Evolutionary conservation across 1,284 basidiomycete species (phyloP).

Genomic region (Trichosporon asahii): DNA sequence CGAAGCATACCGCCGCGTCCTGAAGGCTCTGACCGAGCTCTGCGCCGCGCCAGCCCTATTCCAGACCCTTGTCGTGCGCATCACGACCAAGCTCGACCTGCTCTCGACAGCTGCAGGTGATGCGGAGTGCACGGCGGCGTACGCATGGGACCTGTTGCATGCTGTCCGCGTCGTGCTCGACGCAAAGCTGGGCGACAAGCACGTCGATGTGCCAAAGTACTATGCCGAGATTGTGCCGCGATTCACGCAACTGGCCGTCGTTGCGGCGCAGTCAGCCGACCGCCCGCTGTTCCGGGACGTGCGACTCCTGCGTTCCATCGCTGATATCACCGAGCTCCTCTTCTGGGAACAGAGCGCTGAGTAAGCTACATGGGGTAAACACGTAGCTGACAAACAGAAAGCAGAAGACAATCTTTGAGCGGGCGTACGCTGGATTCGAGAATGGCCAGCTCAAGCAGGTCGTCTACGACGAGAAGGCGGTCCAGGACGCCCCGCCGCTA

Average conservation of each 20-base stretch:
- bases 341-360: slow-evolving; percentile 61
- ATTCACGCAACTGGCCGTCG: slow-evolving; percentile 68
- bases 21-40: slow-evolving; percentile 69
- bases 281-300: slow-evolving; percentile 58
- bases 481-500: slow-evolving; percentile 5
- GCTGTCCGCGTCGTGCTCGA: slow-evolving; percentile 64
- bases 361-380: slow-evolving; percentile 56
- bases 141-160: slow-evolving; percentile 74
- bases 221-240: slow-evolving; percentile 68
- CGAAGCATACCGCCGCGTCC: slow-evolving; percentile 64
- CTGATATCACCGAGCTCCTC: slow-evolving; percentile 65
- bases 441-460: slow-evolving; percentile 60
- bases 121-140: slow-evolving; percentile 61
- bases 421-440: slow-evolving; percentile 61
- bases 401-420: slow-evolving; percentile 57
- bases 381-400: slow-evolving; percentile 51
- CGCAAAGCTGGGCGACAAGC: slow-evolving; percentile 61
- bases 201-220: slow-evolving; percentile 74
- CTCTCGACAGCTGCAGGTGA: slow-evolving; percentile 26
- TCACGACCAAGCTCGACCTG: slow-evolving; percentile 75
- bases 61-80: slow-evolving; percentile 69
- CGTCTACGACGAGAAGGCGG: slow-evolving; percentile 55
- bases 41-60: slow-evolving; percentile 76
- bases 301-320: slow-evolving; percentile 64
- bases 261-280: slow-evolving; percentile 49